Evolutionary conservation across 1,284 basidiomycete species (phyloP), one percentile per base, ranked within the genome.

Genomic region (Rhodotorula mucilaginosa): DNA sequence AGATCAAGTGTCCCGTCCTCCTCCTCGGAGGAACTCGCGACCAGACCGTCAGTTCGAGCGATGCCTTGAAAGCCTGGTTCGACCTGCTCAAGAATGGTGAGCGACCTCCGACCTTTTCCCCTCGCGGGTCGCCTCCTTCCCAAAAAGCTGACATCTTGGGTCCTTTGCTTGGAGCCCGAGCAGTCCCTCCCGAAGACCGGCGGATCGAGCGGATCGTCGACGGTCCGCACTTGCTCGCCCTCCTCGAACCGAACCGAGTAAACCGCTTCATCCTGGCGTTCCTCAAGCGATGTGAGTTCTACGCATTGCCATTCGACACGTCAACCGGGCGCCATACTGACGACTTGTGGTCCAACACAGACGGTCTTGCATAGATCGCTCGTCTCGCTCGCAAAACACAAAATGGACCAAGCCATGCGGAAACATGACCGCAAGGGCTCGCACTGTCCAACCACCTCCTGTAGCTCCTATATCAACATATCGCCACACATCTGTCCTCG

Each of bases 11-110:
- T n/a, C 70, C 70, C 12, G 44, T 54, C 1, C 52, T 71, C 10
- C 57, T 71, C 18, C 67, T 71, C 13, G 58, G 59, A 21, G 70
- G 65, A 5, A 65, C 66, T 15, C 52, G 56, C 18, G 70, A 71
- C 56, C 57, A 44, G 54, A 60, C 62, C 0, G 70, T 71, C 18
- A 58, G 52, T 18, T 64, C 66, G n/a, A 48, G 56, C 34, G 65
- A 64, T 8, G 63, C 70, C 1, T 47, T 67, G 15, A 21, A 67
- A 39, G 62, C 67, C 21, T 71, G 70, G 70, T 54, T 58, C 48
- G 59, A 71, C 8, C 39, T 51, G 26, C 39, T 71, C 1, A 47
- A 34, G 16, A 58, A 31, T 23, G 69, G 69, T 71, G 21, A 47
- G 39, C 46, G 23, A 2, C 5, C n/a, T 34, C 18, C 6, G 2